phyloP scores from a whole-genome alignment of 306 rosid species.

The Inga oerstediana region DNA sequence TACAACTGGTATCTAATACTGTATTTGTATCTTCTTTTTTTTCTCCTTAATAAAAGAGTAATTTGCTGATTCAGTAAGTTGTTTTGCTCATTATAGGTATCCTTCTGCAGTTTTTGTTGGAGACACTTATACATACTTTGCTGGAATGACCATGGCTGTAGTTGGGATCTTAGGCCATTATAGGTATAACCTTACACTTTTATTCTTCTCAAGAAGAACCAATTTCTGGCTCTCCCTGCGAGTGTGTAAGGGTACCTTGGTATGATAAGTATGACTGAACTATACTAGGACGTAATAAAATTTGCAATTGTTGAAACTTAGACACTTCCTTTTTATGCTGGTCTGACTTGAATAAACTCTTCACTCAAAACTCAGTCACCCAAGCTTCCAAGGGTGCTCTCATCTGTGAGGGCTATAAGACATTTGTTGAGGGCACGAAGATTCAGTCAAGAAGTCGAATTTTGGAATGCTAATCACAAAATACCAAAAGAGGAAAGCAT shows the following conservation, averaged over 20 bases:
- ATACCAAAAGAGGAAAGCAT: not conserved
- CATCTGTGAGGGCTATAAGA: not conserved
- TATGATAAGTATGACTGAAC: not conserved
- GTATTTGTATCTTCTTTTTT: slow-evolving; percentile 15
- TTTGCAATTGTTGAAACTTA: slow-evolving; percentile 22
- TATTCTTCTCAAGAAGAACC: slow-evolving; percentile 5
- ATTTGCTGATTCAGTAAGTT: slow-evolving; percentile 20
- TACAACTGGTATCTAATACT: slow-evolving; percentile 74
- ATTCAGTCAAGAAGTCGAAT: slow-evolving; percentile 8
- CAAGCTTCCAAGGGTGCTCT: not conserved
- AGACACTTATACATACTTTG: slow-evolving; percentile 94
- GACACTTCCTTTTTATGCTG: not conserved
- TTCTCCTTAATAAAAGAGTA: slow-evolving; percentile 14
- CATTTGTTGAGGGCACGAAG: not conserved
- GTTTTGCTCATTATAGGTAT: slow-evolving; percentile 64
- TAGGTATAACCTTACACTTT: slow-evolving; percentile 55
- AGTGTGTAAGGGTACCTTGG: slow-evolving; percentile 11
- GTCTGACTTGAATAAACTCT: slow-evolving; percentile 5
- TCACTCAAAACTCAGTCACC: not conserved
- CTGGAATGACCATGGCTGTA: slow-evolving; percentile 99
- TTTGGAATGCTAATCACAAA: slow-evolving; percentile 1
- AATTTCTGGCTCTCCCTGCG: slow-evolving; percentile 3
- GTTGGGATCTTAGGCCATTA: slow-evolving; percentile 93
- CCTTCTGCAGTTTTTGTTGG: slow-evolving; percentile 98
- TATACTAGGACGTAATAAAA: not conserved